Percentiles rank a stretch among this genome's conserved stretches.
phyloP scores from a whole-genome alignment of 768 basidiomycete genomes.

The Boletus sp. region DNA sequence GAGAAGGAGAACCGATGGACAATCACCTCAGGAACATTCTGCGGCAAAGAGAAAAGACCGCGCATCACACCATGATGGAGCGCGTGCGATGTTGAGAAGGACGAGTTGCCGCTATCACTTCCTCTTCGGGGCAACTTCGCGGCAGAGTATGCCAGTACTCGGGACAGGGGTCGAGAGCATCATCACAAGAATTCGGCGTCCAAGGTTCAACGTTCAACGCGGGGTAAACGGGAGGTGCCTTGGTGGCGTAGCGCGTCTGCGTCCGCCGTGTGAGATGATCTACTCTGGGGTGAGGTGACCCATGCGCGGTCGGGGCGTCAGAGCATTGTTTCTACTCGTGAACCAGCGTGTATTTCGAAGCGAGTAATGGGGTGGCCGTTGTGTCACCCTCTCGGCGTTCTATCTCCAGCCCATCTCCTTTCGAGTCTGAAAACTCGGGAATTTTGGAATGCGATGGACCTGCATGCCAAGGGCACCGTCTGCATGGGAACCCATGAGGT shows the following conservation, averaged over 20 bases:
- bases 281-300: background rate
- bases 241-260: background rate
- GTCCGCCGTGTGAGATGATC: background rate
- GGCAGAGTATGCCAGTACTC: background rate
- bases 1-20: background rate
- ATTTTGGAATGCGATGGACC: background rate
- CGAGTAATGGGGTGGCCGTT: background rate
- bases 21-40: constrained; percentile 7
- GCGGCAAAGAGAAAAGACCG: background rate
- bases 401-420: constrained; percentile 16
- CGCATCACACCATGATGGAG: background rate
- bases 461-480: background rate
- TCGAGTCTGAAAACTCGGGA: background rate
- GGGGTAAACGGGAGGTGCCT: background rate
- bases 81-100: background rate
- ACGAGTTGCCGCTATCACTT: constrained; percentile 4
- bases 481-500: constrained; percentile 3
- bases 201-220: background rate
- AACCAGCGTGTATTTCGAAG: background rate
- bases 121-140: constrained; percentile 14
- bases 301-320: background rate
- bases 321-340: background rate
- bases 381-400: background rate
- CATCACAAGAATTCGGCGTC: background rate
- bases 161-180: background rate